Evolutionary conservation across 768 basidiomycete species (phyloP), one percentile per base, ranked within the genome.

Genomic region (Sarcomyxa edulis): DNA sequence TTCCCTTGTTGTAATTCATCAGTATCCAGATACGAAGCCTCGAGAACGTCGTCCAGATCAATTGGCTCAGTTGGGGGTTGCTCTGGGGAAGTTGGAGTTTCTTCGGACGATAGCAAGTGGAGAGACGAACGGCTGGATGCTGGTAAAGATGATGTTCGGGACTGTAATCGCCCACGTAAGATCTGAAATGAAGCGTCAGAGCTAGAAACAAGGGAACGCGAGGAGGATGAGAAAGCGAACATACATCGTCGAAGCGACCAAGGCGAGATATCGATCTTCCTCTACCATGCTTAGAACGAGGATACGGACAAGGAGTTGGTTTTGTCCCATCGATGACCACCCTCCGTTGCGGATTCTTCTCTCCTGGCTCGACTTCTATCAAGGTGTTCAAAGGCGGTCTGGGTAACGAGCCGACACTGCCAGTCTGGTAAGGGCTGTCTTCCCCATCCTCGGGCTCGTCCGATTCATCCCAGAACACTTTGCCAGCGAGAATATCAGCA

Each of bases 41-140:
- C 84, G 24, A 90, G 66, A 12, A 90, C 85, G 48, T 90, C 87
- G 48, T 85, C 76, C 15, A 90, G 69, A 44, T 74, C 71, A 30
- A 84, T 75, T 8, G 76, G 65, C 42, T 79, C 73, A 10, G 75
- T 60, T 18, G 71, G 63, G 19, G 56, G 53, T 18, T 61, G 54
- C 10, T 67, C 62, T 3, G 66, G 57, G 12, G 59, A 58, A 25
- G 55, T 55, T 34, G 56, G 8, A 16, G 40, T 48, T 16, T 66
- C 68, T 32, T 66, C 66, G 26, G 65, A 63, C 4, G 65, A 60
- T 39, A 59, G 52, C 28, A 61, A 47, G 32, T 59, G 49, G 54
- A 54, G 42, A 51, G 50, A 52, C 43, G 47, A 54, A 48, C 32
- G 49, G 56, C 35, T 41, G 50, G 44, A 40, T 56, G 44, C 45